Percentiles rank a stretch among this genome's conserved stretches.
phyloP scores from a whole-genome alignment of 2,329 filamentous ascomycete genomes.

The Sporothrix variecibatus region DNA sequence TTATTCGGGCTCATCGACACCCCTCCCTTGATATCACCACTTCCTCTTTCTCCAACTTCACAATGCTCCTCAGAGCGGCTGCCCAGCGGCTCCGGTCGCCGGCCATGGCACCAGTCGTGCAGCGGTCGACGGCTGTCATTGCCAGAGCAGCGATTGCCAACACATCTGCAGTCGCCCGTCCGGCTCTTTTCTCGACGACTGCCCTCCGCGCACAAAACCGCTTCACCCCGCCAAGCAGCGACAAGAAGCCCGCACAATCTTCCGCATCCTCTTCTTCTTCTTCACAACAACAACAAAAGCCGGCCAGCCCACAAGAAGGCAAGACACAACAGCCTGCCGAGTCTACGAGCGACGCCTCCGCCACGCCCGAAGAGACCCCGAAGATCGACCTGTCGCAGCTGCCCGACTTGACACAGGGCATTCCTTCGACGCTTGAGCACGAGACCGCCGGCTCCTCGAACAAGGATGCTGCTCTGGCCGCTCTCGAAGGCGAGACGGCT shows the following conservation, averaged over 20 bases:
- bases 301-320: background rate
- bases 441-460: slow-evolving; percentile 61
- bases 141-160: background rate
- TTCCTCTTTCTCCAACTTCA: background rate
- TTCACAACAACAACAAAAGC: background rate
- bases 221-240: slow-evolving; percentile 1
- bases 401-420: slow-evolving; percentile 90
- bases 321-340: slow-evolving; percentile 27
- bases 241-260: slow-evolving; percentile 1
- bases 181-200: slow-evolving; percentile 21
- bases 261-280: background rate
- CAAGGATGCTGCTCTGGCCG: slow-evolving; percentile 40
- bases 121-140: slow-evolving; percentile 5
- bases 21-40: background rate
- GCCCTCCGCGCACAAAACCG: slow-evolving; percentile 13
- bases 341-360: slow-evolving; percentile 23
- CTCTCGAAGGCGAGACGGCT: slow-evolving; percentile 42
- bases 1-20: background rate
- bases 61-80: slow-evolving; percentile 30
- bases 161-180: background rate
- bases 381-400: slow-evolving; percentile 65
- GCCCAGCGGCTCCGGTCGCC: slow-evolving; percentile 28
- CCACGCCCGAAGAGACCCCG: slow-evolving; percentile 35
- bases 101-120: slow-evolving; percentile 5
- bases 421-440: slow-evolving; percentile 84